phyloP scores from a whole-genome alignment of 768 basidiomycete genomes.

The Pleurotus platypus region DNA sequence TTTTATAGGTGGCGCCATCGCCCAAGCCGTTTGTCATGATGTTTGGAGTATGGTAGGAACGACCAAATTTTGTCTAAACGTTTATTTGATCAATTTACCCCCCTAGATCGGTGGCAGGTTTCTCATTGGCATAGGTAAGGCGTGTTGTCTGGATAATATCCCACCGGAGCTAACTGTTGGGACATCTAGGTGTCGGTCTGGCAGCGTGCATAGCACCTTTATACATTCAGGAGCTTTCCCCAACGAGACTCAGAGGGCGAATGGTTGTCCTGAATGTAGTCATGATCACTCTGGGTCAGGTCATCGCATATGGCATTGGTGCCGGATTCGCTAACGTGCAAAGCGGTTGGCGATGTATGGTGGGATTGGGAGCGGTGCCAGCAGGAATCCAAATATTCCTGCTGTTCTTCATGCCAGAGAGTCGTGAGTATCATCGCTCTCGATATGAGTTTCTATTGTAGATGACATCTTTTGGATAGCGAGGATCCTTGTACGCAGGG shows the following conservation, averaged over 20 bases:
- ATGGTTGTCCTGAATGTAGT: constrained; percentile 84
- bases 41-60: constrained; percentile 64
- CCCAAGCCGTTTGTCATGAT: constrained; percentile 65
- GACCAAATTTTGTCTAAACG: background rate
- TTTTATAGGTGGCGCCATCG: constrained; percentile 72
- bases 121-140: constrained; percentile 55
- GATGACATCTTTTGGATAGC: constrained; percentile 19
- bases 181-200: constrained; percentile 48
- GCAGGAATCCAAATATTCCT: constrained; percentile 60
- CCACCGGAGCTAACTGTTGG: background rate
- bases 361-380: constrained; percentile 70
- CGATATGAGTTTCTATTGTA: background rate
- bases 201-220: constrained; percentile 78
- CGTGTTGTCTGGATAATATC: background rate
- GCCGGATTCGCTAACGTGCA: constrained; percentile 57
- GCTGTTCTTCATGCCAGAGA: constrained; percentile 71
- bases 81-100: background rate
- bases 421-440: constrained; percentile 46
- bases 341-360: constrained; percentile 83
- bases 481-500: constrained; percentile 61
- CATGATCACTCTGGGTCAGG: constrained; percentile 78
- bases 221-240: constrained; percentile 82
- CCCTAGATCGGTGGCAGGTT: constrained; percentile 66
- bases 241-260: constrained; percentile 67
- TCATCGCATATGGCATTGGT: constrained; percentile 73